Evolutionary conservation across 495 filamentous ascomycete genomes (phyloP).

Genomic region (Hyaloscypha variabilis): DNA sequence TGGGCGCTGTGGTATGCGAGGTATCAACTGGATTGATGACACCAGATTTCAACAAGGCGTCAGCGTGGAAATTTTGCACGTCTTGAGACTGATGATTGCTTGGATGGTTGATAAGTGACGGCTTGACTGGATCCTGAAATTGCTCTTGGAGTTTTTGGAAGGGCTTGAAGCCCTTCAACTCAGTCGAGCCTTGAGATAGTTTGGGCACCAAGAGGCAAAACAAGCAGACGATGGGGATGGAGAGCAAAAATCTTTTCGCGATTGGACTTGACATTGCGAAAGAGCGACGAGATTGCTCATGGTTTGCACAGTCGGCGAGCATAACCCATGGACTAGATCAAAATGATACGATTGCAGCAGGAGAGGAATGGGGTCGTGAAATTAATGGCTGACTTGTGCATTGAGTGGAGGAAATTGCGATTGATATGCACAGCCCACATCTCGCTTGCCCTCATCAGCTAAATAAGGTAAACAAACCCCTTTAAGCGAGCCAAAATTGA

Average conservation of each 20-base stretch:
- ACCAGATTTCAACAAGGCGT: neutral
- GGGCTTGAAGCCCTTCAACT: neutral
- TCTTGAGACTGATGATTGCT: neutral
- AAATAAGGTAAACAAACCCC: too few relatives aligned
- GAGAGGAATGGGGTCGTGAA: too few relatives aligned
- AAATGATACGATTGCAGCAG: too few relatives aligned
- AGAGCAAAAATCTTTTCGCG: constrained; percentile 1
- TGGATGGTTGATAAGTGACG: neutral
- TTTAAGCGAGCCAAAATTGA: too few relatives aligned
- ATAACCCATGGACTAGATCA: too few relatives aligned
- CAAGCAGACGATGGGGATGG: neutral
- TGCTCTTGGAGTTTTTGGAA: neutral
- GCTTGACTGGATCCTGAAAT: neutral
- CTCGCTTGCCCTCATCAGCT: too few relatives aligned
- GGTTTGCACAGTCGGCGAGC: too few relatives aligned
- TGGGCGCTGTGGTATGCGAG: neutral
- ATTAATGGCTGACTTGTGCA: too few relatives aligned
- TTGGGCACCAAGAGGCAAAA: neutral
- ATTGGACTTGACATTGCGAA: neutral
- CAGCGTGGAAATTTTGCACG: too few relatives aligned
- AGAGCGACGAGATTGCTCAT: too few relatives aligned
- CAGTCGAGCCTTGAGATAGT: neutral
- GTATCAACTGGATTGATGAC: neutral
- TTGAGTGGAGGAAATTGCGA: too few relatives aligned
- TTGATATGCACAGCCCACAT: too few relatives aligned